These are phyloP conservation scores for Penicillium sclerotiorum DNA, from an alignment of 2,329 filamentous ascomycete species.

Conservation along the genomic window DNA sequence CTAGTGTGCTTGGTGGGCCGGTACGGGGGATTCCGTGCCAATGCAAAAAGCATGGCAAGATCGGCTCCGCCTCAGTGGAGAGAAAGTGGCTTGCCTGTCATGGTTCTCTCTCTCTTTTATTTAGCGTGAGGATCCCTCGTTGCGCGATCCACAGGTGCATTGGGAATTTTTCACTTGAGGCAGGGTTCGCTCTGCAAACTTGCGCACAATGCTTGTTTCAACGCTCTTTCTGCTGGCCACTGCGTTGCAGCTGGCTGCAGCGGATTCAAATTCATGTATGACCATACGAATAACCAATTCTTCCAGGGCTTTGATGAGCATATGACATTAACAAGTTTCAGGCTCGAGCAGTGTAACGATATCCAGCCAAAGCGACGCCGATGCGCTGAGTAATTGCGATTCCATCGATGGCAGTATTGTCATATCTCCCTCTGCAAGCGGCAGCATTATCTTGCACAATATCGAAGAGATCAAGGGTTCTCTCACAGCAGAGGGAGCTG, in stretches of 20 bases:
- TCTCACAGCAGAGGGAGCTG: conserved; percentile 21
- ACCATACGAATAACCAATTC: no score
- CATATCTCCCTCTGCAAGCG: conserved; percentile 41
- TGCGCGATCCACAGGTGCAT: background rate
- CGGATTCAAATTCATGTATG: conserved; percentile 14
- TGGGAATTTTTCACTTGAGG: background rate
- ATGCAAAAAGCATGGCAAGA: background rate
- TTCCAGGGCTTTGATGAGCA: background rate
- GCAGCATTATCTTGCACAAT: conserved; percentile 45
- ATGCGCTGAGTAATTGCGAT: conserved; percentile 38
- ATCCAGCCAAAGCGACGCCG: conserved; percentile 32
- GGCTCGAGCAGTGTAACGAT: conserved; percentile 51
- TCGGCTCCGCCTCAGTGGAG: background rate
- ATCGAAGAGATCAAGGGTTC: conserved; percentile 32
- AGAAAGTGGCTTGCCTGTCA: background rate
- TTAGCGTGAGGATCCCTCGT: background rate
- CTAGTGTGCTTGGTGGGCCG: background rate
- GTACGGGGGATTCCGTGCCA: background rate
- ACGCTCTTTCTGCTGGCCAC: background rate
- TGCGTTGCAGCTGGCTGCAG: background rate
- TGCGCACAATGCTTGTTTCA: background rate
- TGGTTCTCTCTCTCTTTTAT: background rate
- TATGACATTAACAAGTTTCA: background rate
- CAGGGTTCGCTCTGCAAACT: no score
- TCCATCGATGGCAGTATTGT: conserved; percentile 46